Evolutionary conservation across 2,329 filamentous ascomycete species (phyloP).

Genomic region (Penicillium sp.): DNA sequence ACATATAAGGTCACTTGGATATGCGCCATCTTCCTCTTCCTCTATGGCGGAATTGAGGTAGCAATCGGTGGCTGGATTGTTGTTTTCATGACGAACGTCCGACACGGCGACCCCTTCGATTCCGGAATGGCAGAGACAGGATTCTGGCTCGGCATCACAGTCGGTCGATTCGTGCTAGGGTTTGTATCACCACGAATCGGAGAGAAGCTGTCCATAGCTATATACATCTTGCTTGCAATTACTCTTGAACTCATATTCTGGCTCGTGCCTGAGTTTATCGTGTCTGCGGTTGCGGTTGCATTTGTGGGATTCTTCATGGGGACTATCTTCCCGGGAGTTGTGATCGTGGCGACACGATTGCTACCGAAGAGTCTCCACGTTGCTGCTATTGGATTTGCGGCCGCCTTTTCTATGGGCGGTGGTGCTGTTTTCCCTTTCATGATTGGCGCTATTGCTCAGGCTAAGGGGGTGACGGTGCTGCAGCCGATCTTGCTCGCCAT

Average conservation of each 20-base stretch:
- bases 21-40: slow-evolving; percentile 65
- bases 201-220: slow-evolving; percentile 58
- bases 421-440: slow-evolving; percentile 47
- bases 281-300: slow-evolving; percentile 67
- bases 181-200: slow-evolving; percentile 19
- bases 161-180: slow-evolving; percentile 64
- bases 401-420: slow-evolving; percentile 70
- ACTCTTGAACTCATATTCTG: slow-evolving; percentile 71
- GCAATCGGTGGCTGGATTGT: slow-evolving; percentile 63
- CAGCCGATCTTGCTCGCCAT: slow-evolving; percentile 57
- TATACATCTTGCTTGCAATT: slow-evolving; percentile 62
- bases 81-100: slow-evolving; percentile 70
- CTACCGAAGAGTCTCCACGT: slow-evolving; percentile 70
- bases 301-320: slow-evolving; percentile 75
- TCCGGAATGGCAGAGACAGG: slow-evolving; percentile 69
- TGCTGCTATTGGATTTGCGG: slow-evolving; percentile 70
- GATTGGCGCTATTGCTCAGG: slow-evolving; percentile 45
- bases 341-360: slow-evolving; percentile 68
- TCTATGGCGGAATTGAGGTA: slow-evolving; percentile 19
- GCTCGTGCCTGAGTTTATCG: slow-evolving; percentile 70
- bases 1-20: slow-evolving; percentile 64
- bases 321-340: slow-evolving; percentile 69
- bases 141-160: slow-evolving; percentile 76
- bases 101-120: slow-evolving; percentile 61
- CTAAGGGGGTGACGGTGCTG: slow-evolving; percentile 54